These are phyloP conservation scores for Stemphylium beticola DNA, from an alignment of 2,329 filamentous ascomycete species.

Conservation along the genomic window DNA sequence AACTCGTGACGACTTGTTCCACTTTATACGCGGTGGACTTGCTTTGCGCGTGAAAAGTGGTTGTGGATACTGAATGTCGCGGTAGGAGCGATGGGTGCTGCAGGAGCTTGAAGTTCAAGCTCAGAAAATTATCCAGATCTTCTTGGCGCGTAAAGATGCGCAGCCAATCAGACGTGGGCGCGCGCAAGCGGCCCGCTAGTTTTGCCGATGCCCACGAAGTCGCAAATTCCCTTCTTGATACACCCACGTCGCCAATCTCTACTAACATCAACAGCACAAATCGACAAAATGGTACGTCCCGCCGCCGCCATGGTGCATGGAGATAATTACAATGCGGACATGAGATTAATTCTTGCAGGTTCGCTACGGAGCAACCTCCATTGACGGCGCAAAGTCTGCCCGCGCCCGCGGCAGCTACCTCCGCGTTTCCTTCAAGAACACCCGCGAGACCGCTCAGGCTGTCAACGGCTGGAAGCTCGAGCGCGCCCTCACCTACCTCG, in stretches of 20 bases:
- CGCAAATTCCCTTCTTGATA: constrained; percentile 32
- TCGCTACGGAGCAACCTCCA: constrained; percentile 47
- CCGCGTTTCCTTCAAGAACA: constrained; percentile 99
- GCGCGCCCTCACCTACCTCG: constrained; percentile 94
- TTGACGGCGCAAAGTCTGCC: constrained; percentile 69
- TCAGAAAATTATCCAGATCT: constrained; percentile 18
- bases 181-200: constrained; percentile 21
- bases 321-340: constrained; percentile 15
- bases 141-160: constrained; percentile 11
- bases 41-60: constrained; percentile 21
- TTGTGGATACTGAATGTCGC: constrained; percentile 17
- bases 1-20: constrained; percentile 2
- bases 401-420: constrained; percentile 98
- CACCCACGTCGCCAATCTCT: constrained; percentile 27
- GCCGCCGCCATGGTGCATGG: constrained; percentile 12
- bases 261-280: constrained; percentile 46
- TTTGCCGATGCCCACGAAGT: constrained; percentile 34
- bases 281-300: constrained; percentile 52
- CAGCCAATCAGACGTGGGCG: constrained; percentile 4
- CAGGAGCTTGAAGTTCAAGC: constrained; percentile 27
- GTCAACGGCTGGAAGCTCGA: constrained; percentile 99
- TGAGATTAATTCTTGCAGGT: constrained; percentile 43
- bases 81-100: constrained; percentile 19
- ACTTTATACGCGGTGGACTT: constrained; percentile 10
- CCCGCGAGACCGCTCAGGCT: constrained; percentile 97